Percentiles rank a stretch among this genome's conserved stretches.
Conservation (phyloP, 2,329 filamentous ascomycete species). For the Stagonosporopsis chrysanthemi region DNA sequence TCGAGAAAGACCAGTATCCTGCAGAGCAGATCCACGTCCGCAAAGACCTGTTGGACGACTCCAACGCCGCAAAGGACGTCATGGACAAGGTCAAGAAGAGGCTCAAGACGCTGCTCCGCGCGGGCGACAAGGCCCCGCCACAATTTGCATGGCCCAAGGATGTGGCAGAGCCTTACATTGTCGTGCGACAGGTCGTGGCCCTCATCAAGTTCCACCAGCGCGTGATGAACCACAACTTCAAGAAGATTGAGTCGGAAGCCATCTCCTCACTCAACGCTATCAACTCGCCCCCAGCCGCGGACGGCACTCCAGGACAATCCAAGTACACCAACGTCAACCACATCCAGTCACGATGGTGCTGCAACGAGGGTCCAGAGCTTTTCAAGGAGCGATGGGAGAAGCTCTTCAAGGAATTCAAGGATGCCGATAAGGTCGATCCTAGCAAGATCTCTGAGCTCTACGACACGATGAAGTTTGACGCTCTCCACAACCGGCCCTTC, state of each 20-base stretch:
- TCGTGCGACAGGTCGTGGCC: conserved; percentile 89
- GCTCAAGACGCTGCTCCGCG: conserved; percentile 87
- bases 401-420: conserved; percentile 93
- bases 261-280: conserved; percentile 66
- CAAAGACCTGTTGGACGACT: conserved; percentile 95
- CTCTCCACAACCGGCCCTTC: conserved; percentile 94
- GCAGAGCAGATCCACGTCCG: conserved; percentile 88
- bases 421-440: conserved; percentile 96
- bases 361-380: conserved; percentile 90
- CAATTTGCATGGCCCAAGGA: conserved; percentile 98
- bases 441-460: conserved; percentile 99
- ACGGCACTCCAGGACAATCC: conserved; percentile 51
- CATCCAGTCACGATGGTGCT: conserved; percentile 94
- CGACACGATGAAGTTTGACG: conserved; percentile 99
- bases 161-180: conserved; percentile 91
- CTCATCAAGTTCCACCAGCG: conserved; percentile 96
- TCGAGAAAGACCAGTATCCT: conserved; percentile 84
- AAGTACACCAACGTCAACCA: conserved; percentile 41
- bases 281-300: conserved; percentile 33
- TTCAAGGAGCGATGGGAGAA: conserved; percentile 99
- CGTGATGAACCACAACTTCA: conserved; percentile 95
- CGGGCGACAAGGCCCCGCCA: conserved; percentile 90
- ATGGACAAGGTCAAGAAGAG: conserved; percentile 99
- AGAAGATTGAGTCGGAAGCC: conserved; percentile 73
- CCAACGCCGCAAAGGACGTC: conserved; percentile 97